Evolutionary conservation across 805 yeast genomes (phyloP), one percentile per base, ranked within the genome.

Genomic region (Sugiyamaella americana): DNA sequence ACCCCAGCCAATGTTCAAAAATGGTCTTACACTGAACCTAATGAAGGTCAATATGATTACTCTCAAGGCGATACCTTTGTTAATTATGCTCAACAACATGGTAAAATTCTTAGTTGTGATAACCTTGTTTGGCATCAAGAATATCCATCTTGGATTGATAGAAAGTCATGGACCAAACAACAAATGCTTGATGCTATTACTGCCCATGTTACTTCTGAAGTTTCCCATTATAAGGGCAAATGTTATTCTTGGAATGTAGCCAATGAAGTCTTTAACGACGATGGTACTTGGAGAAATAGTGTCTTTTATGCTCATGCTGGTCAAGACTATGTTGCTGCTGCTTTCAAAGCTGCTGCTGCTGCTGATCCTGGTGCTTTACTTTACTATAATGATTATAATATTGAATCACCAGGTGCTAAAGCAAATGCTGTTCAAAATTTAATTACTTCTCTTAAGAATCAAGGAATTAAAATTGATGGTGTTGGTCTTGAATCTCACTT

Each of bases 121-220:
- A 43, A 22, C 26, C 19, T 43, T 4, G 46, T 43, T 4, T 43
- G 46, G 46, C 46, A 43, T 35, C 30, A 43, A 17, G 44, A 43
- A 41, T 30, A 30, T 34, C 34, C 46, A 5, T 40, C 35, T 5
- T 43, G 46, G 46, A 26, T 43, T 3, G 11, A 30, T 10, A 19
- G 37, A 11, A 38, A 38, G 5, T 18, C 35, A 8, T 43, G n/a
- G 18, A n/a, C 46, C 22, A 19, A 16, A 13, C n/a, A 4, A 13
- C 39, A 41, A 30, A 18, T 43, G 6, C 18, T 30, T 13, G n/a
- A 43, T 5, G 34, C 37, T n/a, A 43, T 43, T 41, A 11, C 19
- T 19, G 19, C 35, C 5, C 46, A 43, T 24, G 34, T 43, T 21
- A 5, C 11, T 11, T 20, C 21, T 20, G 46, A 30, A 5, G 46